These are phyloP conservation scores for Acaromyces ingoldii DNA, from an alignment of 1,284 basidiomycete genomes.

Conservation along the genomic window DNA sequence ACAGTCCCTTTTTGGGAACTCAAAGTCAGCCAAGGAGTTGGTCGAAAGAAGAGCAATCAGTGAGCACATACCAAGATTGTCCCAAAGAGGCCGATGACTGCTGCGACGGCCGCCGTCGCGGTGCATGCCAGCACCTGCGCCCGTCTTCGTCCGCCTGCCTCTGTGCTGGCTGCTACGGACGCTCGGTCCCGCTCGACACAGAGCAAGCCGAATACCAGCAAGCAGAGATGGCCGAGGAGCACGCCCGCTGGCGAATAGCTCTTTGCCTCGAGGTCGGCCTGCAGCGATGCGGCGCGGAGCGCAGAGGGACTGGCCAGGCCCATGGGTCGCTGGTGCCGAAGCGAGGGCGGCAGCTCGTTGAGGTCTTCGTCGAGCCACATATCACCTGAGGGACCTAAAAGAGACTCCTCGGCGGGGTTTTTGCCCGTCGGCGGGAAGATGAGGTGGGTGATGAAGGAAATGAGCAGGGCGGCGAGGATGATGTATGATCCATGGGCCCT, in stretches of 20 bases:
- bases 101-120: conserved; percentile 29
- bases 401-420: background rate
- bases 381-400: too few species aligned
- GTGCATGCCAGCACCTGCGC: conserved; percentile 41
- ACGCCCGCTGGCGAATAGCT: conserved; percentile 26
- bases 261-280: conserved; percentile 17
- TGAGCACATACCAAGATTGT: conserved; percentile 18
- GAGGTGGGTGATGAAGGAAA: conserved; percentile 3
- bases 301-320: conserved; percentile 20
- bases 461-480: background rate
- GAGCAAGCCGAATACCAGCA: conserved; percentile 36
- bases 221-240: conserved; percentile 27
- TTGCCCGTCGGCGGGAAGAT: conserved; percentile 5
- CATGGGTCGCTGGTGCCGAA: conserved; percentile 21
- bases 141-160: conserved; percentile 38
- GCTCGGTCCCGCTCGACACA: conserved; percentile 41
- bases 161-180: conserved; percentile 21
- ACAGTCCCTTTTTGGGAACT: conserved; percentile 1
- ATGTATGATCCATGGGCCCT: conserved; percentile 10
- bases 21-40: background rate
- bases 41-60: background rate
- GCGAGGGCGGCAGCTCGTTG: conserved; percentile 25
- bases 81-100: conserved; percentile 22
- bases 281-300: conserved; percentile 12
- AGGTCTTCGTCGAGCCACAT: conserved; percentile 15